Conservation (phyloP, 768 basidiomycete genomes). For the Mycena rebaudengoi region DNA sequence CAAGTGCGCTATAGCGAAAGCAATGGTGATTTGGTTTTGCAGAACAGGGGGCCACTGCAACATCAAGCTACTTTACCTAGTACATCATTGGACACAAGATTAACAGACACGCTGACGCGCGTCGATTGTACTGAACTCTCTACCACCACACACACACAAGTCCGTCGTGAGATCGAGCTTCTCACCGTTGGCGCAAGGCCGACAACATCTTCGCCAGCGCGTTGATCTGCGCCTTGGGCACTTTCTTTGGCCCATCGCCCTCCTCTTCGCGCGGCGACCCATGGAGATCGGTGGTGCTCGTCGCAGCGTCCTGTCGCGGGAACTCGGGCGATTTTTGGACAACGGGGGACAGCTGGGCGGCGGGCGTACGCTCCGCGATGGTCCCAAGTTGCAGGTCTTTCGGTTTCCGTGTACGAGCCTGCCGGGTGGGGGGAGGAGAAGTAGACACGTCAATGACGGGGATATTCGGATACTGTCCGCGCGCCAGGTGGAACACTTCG, state of each 20-base stretch:
- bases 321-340: conserved; percentile 58
- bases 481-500: conserved; percentile 75
- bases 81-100: conserved; percentile 55
- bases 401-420: conserved; percentile 71
- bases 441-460: conserved; percentile 72
- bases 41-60: conserved; percentile 45
- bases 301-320: conserved; percentile 69
- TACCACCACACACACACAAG: conserved; percentile 23
- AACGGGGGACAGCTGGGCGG: no score
- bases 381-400: conserved; percentile 77
- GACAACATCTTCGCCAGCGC: conserved; percentile 93
- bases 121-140: no score
- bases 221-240: conserved; percentile 90
- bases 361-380: conserved; percentile 72
- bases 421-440: conserved; percentile 66
- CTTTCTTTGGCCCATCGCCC: conserved; percentile 69
- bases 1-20: conserved; percentile 11
- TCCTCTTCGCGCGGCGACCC: conserved; percentile 52
- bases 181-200: conserved; percentile 74
- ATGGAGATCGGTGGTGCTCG: conserved; percentile 76
- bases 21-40: conserved; percentile 31
- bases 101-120: conserved; percentile 40
- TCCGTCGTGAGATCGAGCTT: conserved; percentile 28
- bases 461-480: conserved; percentile 63
- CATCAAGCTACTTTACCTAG: conserved; percentile 60